Evolutionary conservation across 495 filamentous ascomycete species (phyloP).

Genomic region (Aspergillus nidulans): DNA sequence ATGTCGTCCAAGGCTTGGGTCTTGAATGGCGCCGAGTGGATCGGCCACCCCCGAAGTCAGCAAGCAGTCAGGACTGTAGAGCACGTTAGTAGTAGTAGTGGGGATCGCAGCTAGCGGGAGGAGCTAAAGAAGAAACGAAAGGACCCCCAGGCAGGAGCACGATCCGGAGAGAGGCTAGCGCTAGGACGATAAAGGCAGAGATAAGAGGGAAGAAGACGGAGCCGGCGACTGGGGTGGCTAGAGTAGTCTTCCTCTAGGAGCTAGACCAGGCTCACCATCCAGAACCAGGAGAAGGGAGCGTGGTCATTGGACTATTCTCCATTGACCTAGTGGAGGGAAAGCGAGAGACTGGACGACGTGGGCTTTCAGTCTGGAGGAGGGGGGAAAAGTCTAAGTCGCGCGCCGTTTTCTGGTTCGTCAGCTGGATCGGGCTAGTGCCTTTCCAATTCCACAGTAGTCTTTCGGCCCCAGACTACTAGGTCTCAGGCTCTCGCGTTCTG

Average conservation of each 20-base stretch:
- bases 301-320: no score
- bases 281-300: not conserved
- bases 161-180: conserved; percentile 20
- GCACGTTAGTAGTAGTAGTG: conserved; percentile 20
- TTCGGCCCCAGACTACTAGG: not conserved
- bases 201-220: conserved; percentile 21
- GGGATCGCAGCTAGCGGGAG: conserved; percentile 9
- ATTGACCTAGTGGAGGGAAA: not conserved
- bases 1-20: conserved; percentile 12
- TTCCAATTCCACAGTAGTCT: not conserved
- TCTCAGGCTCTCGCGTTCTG: not conserved
- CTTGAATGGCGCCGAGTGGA: conserved; percentile 19
- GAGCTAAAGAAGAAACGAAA: conserved; percentile 11
- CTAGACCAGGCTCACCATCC: not conserved
- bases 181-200: conserved; percentile 12
- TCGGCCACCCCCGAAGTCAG: conserved; percentile 23
- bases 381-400: not conserved
- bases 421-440: not conserved
- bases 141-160: conserved; percentile 14
- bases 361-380: not conserved
- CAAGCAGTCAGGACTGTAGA: not conserved
- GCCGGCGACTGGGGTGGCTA: conserved; percentile 17
- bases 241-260: conserved; percentile 3
- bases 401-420: not conserved
- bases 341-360: not conserved